Evolutionary conservation across 2,329 filamentous ascomycete genomes (phyloP).

Genomic region (Boeremia exigua): DNA sequence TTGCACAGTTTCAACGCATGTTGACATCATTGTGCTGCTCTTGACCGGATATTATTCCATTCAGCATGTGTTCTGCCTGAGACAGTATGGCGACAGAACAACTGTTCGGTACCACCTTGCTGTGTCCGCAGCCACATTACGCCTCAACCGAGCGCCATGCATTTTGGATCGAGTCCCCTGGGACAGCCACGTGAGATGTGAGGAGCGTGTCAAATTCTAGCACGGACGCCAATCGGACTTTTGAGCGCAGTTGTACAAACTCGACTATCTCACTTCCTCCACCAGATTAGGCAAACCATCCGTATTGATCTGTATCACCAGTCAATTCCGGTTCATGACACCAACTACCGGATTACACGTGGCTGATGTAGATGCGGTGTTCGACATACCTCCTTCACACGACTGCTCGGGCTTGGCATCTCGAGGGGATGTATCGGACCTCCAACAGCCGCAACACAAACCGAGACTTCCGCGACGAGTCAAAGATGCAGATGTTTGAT

Average conservation of each 20-base stretch:
- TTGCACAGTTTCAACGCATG: neutral
- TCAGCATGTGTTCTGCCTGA: neutral
- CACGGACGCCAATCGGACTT: too few relatives aligned
- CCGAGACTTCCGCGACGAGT: too few relatives aligned
- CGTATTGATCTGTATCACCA: neutral
- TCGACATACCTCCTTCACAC: conserved; percentile 2
- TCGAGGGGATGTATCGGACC: neutral
- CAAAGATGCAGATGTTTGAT: too few relatives aligned
- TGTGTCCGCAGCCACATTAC: conserved; percentile 27
- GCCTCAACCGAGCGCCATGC: neutral
- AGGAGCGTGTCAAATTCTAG: too few relatives aligned
- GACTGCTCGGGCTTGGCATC: neutral
- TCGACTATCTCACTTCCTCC: neutral
- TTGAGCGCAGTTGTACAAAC: neutral
- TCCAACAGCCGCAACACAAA: too few relatives aligned
- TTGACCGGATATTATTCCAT: neutral
- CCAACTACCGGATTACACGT: conserved; percentile 18
- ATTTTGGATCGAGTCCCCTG: neutral
- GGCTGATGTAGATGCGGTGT: conserved; percentile 9
- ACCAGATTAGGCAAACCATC: neutral
- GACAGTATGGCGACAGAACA: neutral
- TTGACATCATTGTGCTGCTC: neutral
- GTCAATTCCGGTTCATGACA: neutral
- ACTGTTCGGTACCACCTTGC: conserved; percentile 17
- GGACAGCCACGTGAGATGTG: neutral